A percentile compares a stretch with the other conserved stretches of the same genome.
phyloP scores from a whole-genome alignment of 1,284 basidiomycete genomes.

The Ceratobasidium sp. region DNA sequence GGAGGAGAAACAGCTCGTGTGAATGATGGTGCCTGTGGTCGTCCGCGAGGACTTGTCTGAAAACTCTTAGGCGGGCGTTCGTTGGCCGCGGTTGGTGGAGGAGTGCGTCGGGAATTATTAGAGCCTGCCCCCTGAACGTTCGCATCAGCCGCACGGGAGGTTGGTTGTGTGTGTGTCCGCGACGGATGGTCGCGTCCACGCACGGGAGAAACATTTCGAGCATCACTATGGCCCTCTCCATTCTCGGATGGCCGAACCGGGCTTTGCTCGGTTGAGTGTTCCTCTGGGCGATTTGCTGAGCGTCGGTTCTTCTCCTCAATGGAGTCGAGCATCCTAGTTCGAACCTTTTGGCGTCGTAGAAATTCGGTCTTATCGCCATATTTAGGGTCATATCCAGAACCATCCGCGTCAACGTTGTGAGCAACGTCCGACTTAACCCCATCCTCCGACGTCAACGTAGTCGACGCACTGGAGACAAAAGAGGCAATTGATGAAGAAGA shows the following conservation, averaged over 20 bases:
- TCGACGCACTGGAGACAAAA: slow-evolving; percentile 1
- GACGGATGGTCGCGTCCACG: slow-evolving; percentile 17
- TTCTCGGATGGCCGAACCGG: not conserved
- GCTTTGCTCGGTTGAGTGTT: not conserved
- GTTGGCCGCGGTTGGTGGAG: not conserved
- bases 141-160: slow-evolving; percentile 1
- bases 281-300: slow-evolving; percentile 10
- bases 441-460: slow-evolving; percentile 7
- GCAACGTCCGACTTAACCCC: not conserved
- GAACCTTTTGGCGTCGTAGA: slow-evolving; percentile 28
- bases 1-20: not conserved
- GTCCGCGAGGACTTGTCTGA: slow-evolving; percentile 24
- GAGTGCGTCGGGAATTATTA: not conserved
- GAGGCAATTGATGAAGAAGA: slow-evolving; percentile 24
- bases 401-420: not conserved
- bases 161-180: slow-evolving; percentile 7
- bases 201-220: not conserved
- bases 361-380: slow-evolving; percentile 33
- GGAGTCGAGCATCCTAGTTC: slow-evolving; percentile 23
- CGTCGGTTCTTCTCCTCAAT: slow-evolving; percentile 24
- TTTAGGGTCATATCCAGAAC: slow-evolving; percentile 33
- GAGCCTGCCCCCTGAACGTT: slow-evolving; percentile 4
- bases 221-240: not conserved
- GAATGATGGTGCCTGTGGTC: slow-evolving; percentile 9
- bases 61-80: slow-evolving; percentile 5